phyloP scores from a whole-genome alignment of 2,329 filamentous ascomycete species.

The Penicillium sp. region DNA sequence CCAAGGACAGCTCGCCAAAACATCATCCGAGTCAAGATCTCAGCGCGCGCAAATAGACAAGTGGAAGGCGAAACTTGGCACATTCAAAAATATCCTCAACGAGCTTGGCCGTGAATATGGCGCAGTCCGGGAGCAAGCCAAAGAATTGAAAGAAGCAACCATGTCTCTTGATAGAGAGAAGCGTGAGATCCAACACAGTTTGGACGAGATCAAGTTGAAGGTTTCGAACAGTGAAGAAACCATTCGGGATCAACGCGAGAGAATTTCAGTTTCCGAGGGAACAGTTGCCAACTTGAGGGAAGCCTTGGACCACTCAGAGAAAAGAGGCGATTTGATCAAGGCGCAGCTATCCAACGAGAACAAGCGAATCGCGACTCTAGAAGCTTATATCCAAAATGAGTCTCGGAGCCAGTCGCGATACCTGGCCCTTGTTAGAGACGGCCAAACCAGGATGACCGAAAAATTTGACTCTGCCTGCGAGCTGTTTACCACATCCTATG shows the following conservation, averaged over 20 bases:
- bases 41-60: conserved; percentile 27
- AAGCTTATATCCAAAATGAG: conserved; percentile 33
- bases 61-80: conserved; percentile 37
- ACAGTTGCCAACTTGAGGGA: conserved; percentile 24
- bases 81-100: conserved; percentile 33
- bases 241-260: conserved; percentile 18
- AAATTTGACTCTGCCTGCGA: conserved; percentile 20
- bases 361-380: conserved; percentile 28
- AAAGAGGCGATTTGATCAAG: conserved; percentile 16
- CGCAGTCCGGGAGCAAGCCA: conserved; percentile 29
- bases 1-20: conserved; percentile 19
- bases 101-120: conserved; percentile 37
- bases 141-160: conserved; percentile 27
- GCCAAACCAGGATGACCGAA: conserved; percentile 24
- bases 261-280: conserved; percentile 20
- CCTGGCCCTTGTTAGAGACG: conserved; percentile 19
- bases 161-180: conserved; percentile 27
- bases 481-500: conserved; percentile 11
- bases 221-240: conserved; percentile 16
- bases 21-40: conserved; percentile 19
- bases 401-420: conserved; percentile 23
- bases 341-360: conserved; percentile 30
- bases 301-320: conserved; percentile 24
- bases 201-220: conserved; percentile 26
- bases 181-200: conserved; percentile 19